phyloP scores from a whole-genome alignment of 1,284 basidiomycete genomes.

The Fomitiporia mediterranea region DNA sequence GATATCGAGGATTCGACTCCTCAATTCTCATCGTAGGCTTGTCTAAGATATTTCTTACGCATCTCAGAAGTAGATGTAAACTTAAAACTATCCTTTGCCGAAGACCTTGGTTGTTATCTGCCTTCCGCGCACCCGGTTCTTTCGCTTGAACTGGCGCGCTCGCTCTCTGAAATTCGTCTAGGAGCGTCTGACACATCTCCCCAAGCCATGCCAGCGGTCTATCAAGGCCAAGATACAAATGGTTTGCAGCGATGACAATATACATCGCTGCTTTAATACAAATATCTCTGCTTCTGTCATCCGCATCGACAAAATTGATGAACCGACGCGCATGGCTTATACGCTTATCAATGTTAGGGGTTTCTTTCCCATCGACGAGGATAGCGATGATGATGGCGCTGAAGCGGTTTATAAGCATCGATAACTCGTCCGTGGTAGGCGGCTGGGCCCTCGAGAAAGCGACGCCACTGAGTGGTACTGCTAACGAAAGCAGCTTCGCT shows the following conservation, averaged over 20 bases:
- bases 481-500: slow-evolving; percentile 74
- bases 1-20: slow-evolving; percentile 42
- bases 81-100: background rate
- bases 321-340: slow-evolving; percentile 62
- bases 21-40: slow-evolving; percentile 40
- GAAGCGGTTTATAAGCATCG: slow-evolving; percentile 85
- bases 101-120: background rate
- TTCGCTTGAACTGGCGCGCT: slow-evolving; percentile 24
- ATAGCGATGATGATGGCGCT: slow-evolving; percentile 74
- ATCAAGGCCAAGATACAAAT: slow-evolving; percentile 50
- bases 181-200: slow-evolving; percentile 55
- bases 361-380: slow-evolving; percentile 56
- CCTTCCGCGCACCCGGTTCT: slow-evolving; percentile 18
- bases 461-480: slow-evolving; percentile 71
- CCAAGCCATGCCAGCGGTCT: slow-evolving; percentile 65
- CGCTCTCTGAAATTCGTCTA: slow-evolving; percentile 45
- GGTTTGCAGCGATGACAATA: slow-evolving; percentile 63
- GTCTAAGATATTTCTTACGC: slow-evolving; percentile 57
- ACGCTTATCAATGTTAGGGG: slow-evolving; percentile 46
- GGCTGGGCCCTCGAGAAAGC: slow-evolving; percentile 55
- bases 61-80: slow-evolving; percentile 56
- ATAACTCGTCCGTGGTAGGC: slow-evolving; percentile 57
- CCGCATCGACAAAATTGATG: slow-evolving; percentile 65
- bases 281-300: slow-evolving; percentile 65
- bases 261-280: slow-evolving; percentile 79